These are phyloP conservation scores for Annona squamosa DNA, from an alignment of 164 flowering plant genomes.

Conservation along the genomic window DNA sequence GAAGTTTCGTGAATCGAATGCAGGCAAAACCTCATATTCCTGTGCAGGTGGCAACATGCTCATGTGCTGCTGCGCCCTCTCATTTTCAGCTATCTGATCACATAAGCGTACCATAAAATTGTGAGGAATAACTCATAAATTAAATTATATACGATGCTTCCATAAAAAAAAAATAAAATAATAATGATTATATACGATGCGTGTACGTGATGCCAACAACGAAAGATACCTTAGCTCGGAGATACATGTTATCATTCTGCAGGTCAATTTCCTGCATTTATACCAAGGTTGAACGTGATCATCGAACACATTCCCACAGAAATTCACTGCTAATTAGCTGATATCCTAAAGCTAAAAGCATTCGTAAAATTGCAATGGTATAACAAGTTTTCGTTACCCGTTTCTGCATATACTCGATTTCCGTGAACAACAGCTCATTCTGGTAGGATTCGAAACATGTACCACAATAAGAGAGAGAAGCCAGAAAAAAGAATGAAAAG, in stretches of 20 bases:
- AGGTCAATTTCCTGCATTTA: slow-evolving; percentile 69
- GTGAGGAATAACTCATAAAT: neutral
- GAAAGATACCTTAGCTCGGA: slow-evolving; percentile 63
- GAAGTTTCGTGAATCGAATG: slow-evolving; percentile 51
- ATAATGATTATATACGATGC: too few species aligned
- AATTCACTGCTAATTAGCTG: neutral
- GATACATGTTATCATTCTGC: slow-evolving; percentile 77
- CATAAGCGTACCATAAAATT: neutral
- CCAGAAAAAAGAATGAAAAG: neutral
- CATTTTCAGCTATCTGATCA: slow-evolving; percentile 59
- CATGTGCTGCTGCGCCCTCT: slow-evolving; percentile 55
- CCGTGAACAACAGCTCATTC: slow-evolving; percentile 80
- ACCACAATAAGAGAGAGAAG: neutral
- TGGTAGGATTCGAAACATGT: slow-evolving; percentile 22
- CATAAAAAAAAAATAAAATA: too few species aligned
- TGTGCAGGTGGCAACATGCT: slow-evolving; percentile 45
- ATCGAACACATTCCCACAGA: neutral
- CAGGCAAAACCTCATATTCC: slow-evolving; percentile 40
- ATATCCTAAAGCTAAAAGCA: neutral
- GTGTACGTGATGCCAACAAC: neutral
- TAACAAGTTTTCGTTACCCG: slow-evolving; percentile 38
- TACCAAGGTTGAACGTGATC: neutral
- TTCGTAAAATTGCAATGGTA: neutral
- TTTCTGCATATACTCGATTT: slow-evolving; percentile 86
- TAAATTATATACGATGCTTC: too few species aligned